Conservation (phyloP, 805 yeast genomes). For the Dipodascopsis tothii region DNA sequence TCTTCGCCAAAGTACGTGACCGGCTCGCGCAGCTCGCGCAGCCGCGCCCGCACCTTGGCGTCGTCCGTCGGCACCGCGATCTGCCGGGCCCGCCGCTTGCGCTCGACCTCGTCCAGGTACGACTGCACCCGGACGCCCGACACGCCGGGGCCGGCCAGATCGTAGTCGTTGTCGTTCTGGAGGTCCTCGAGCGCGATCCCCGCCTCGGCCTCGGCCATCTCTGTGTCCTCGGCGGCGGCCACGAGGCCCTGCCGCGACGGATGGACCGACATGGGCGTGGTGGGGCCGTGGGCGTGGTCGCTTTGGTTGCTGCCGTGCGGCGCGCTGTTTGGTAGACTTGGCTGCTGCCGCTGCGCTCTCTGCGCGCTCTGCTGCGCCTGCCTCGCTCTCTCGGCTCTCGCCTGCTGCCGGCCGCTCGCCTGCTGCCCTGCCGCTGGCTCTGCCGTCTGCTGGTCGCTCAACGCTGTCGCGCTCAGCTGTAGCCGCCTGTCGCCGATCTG, state of each 20-base stretch:
- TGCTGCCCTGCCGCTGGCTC: too few relatives aligned
- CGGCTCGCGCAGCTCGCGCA: conserved; percentile 51
- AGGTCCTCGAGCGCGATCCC: conserved; percentile 18
- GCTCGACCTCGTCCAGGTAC: conserved; percentile 15
- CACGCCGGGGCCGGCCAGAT: conserved; percentile 3
- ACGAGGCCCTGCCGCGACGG: conserved; percentile 14
- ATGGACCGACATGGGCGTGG: conserved; percentile 18
- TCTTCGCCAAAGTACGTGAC: conserved; percentile 53
- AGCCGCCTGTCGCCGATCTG: too few relatives aligned
- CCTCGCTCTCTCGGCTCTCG: too few relatives aligned
- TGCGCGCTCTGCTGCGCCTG: too few relatives aligned
- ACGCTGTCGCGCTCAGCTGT: too few relatives aligned
- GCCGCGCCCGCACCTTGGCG: conserved; percentile 46
- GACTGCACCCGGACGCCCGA: conserved; percentile 14
- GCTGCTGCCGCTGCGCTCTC: too few relatives aligned
- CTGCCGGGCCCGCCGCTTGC: conserved; percentile 12
- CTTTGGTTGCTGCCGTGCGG: too few relatives aligned
- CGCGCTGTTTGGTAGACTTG: too few relatives aligned
- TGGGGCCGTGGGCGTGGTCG: too few relatives aligned
- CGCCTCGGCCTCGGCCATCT: background rate
- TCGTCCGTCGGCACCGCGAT: conserved; percentile 56
- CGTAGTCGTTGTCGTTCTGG: conserved; percentile 12
- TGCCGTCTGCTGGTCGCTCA: too few relatives aligned
- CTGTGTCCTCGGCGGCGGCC: background rate
- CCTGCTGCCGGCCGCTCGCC: too few relatives aligned